Evolutionary conservation across 148 eudicot genomes (phyloP).

Genomic region (Tetragonia tetragonoides): DNA sequence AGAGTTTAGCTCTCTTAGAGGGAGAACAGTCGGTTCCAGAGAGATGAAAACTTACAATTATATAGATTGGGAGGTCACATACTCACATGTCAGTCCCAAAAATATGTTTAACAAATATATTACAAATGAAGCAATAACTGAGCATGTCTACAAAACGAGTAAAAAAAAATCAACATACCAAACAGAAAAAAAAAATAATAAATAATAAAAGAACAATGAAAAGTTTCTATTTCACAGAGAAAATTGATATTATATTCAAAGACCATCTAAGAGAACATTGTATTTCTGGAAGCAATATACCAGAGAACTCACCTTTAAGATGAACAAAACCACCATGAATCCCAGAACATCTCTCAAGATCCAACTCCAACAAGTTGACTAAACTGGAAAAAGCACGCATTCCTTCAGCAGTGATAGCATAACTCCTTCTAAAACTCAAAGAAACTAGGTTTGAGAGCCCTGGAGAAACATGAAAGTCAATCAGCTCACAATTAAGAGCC

Average conservation of each 20-base stretch:
- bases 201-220: neutral
- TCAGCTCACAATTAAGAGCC: slow-evolving; percentile 1
- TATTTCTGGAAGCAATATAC: neutral
- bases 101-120: too few relatives aligned
- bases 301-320: slow-evolving; percentile 52
- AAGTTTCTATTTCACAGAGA: too few relatives aligned
- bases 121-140: too few relatives aligned
- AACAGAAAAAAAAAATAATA: neutral
- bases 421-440: slow-evolving; percentile 61
- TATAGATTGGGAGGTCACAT: too few relatives aligned
- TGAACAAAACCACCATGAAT: slow-evolving; percentile 80
- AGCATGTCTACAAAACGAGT: neutral
- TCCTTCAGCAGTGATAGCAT: slow-evolving; percentile 62
- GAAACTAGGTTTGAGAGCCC: slow-evolving; percentile 63
- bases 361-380: slow-evolving; percentile 63
- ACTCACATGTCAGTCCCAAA: too few relatives aligned
- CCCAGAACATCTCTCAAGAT: slow-evolving; percentile 72
- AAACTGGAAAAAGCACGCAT: slow-evolving; percentile 59
- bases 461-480: slow-evolving; percentile 28
- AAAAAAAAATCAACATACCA: neutral
- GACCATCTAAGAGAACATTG: neutral
- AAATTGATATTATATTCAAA: neutral
- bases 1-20: too few relatives aligned
- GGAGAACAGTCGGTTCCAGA: too few relatives aligned
- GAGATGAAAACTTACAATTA: too few relatives aligned